These are phyloP conservation scores for Neofusicoccum sp. DNA, from an alignment of 2,329 filamentous ascomycete genomes.

Conservation along the genomic window DNA sequence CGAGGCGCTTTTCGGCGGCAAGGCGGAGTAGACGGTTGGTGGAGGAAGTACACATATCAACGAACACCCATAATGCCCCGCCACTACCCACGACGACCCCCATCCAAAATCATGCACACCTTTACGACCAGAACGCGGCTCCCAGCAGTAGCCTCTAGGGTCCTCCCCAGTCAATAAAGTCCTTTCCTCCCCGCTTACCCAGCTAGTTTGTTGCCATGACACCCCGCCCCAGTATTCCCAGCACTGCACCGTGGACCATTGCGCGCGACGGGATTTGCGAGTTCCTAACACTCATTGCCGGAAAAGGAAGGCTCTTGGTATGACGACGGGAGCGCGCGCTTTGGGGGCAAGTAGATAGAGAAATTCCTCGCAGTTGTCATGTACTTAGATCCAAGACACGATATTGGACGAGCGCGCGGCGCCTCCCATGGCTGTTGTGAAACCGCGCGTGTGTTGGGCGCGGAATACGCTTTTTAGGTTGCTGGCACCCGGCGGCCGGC, in stretches of 20 bases:
- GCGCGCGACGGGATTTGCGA: constrained; percentile 12
- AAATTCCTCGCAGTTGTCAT: constrained; percentile 1
- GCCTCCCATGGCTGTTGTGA: not conserved
- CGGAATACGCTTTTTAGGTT: not conserved
- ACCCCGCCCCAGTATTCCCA: not conserved
- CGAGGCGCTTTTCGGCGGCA: constrained; percentile 72
- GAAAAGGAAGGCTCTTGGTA: constrained; percentile 16
- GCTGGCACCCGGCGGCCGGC: not conserved
- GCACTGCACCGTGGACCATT: not conserved
- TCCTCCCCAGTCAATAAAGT: not conserved
- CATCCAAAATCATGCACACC: constrained; percentile 5
- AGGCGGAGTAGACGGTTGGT: constrained; percentile 5
- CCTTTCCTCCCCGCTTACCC: not conserved
- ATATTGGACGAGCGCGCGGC: not conserved
- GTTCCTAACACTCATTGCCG: constrained; percentile 7
- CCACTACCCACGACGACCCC: constrained; percentile 8
- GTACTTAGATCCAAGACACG: constrained; percentile 8
- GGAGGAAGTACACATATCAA: constrained; percentile 12
- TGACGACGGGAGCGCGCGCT: constrained; percentile 1
- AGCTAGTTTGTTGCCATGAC: constrained; percentile 12
- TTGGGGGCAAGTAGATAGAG: constrained; percentile 20
- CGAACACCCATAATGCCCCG: constrained; percentile 13
- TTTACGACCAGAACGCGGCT: constrained; percentile 8
- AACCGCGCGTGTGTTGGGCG: not conserved
- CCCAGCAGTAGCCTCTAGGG: constrained; percentile 9